phyloP scores from a whole-genome alignment of 2,329 filamentous ascomycete genomes.

The Teratosphaeriaceae sp. region DNA sequence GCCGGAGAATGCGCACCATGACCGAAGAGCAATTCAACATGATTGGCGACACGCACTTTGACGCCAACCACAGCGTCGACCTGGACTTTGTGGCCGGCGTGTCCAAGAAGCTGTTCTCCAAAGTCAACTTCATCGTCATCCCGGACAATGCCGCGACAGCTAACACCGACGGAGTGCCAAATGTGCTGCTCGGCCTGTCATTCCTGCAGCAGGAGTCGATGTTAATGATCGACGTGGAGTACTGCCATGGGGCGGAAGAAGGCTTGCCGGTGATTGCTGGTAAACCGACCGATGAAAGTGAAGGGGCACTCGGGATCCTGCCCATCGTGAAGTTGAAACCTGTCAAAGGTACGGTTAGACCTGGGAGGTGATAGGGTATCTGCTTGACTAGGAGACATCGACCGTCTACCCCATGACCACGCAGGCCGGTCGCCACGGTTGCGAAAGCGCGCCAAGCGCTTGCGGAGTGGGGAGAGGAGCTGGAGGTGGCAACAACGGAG shows the following conservation, averaged over 20 bases:
- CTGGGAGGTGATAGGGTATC: neutral
- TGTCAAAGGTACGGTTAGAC: neutral
- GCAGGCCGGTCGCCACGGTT: too few species aligned
- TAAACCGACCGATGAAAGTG: slow-evolving; percentile 9
- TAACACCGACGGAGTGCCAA: slow-evolving; percentile 11
- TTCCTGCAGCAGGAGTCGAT: slow-evolving; percentile 10
- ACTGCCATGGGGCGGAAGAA: slow-evolving; percentile 7
- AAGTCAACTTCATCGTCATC: slow-evolving; percentile 12
- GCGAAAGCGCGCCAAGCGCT: too few species aligned
- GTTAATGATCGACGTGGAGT: slow-evolving; percentile 14
- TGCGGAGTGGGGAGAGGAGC: too few species aligned
- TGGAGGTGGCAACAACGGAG: too few species aligned
- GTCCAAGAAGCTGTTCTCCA: slow-evolving; percentile 7
- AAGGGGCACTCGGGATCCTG: neutral
- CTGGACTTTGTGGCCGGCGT: slow-evolving; percentile 11
- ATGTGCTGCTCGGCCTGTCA: slow-evolving; percentile 11
- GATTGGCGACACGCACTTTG: slow-evolving; percentile 12
- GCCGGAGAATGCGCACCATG: slow-evolving; percentile 3
- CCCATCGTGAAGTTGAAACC: neutral
- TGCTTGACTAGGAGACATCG: too few species aligned
- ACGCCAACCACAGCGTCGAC: slow-evolving; percentile 10
- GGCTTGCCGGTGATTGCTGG: slow-evolving; percentile 10
- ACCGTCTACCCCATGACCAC: too few species aligned
- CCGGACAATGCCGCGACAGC: slow-evolving; percentile 8
- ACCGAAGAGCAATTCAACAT: slow-evolving; percentile 7